Base-by-base conservation (phyloP, 2,329 filamentous ascomycete species). In the Beauveria australis region DNA sequence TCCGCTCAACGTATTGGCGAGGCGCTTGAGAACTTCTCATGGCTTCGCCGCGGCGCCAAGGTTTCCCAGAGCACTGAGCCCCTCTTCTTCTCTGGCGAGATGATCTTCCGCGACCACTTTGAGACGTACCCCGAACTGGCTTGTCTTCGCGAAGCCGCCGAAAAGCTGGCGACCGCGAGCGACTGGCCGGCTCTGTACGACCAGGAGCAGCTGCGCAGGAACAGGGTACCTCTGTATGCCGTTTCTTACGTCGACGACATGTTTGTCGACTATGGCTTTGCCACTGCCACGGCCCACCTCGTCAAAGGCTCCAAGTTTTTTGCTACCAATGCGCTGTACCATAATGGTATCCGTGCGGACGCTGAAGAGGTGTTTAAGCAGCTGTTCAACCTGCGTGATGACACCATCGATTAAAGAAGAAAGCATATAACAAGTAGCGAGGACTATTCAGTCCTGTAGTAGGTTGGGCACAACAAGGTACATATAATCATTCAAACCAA, bases 61-160 rank as follows among this genome's bases (percentile, higher is more conserved):
- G 64, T 67, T 1, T 62, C 64, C 19, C 40, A 53, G 16, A 65
- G 65, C 9, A 70, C 71, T 0, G 72, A 77, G 6, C 86, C 87
- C 0, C 77, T 94, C 24, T 89, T 83, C 72, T 96, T 97, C 75
- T 91, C 90, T 0, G 92, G 92, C 62, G 93, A 97, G 76, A 97
- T 96, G 91, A 83, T 96, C 55, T 96, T 86, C 71, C 88, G 89
- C 1, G 88, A 89, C 73, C 89, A 92, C 80, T 92, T 96, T 66
- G 85, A 92, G 43, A 87, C 87, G 18, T 93, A 91, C 68, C 79
- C 84, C 1, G 91, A 95, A 72, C 83, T 97, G 22, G 76, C 76
- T n/a, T 77, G 84, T 61, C 74, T 97, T 52, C 82, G 81, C 59
- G 78, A 84, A 12, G 87, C 86, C 0, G 91, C 91, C 0, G 78